Evolutionary conservation across 306 rosid species (phyloP).

Genomic region (Fragaria iinumae): DNA sequence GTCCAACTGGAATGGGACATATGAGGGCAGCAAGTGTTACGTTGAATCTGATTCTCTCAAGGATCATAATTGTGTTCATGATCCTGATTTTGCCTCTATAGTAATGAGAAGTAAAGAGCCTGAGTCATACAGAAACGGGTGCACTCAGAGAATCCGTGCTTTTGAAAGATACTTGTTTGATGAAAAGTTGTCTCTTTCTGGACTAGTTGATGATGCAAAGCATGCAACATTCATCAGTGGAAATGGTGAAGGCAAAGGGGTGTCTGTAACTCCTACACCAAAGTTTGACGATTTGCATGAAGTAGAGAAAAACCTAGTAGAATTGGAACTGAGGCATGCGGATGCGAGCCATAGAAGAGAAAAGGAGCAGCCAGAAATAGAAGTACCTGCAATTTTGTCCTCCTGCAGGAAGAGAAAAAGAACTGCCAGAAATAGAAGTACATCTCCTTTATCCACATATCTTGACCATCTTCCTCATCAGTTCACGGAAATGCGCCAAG

Average conservation of each 20-base stretch:
- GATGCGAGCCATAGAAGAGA: constrained; percentile 35
- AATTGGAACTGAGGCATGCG: constrained; percentile 29
- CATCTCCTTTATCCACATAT: constrained; percentile 26
- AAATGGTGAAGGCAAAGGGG: constrained; percentile 40
- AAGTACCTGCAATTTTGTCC: constrained; percentile 28
- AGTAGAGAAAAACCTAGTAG: constrained; percentile 37
- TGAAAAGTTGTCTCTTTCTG: constrained; percentile 47
- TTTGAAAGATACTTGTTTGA: constrained; percentile 59
- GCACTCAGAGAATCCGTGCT: constrained; percentile 86
- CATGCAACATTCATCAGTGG: constrained; percentile 36
- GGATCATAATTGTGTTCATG: constrained; percentile 43
- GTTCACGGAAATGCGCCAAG: constrained; percentile 35
- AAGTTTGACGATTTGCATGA: constrained; percentile 32
- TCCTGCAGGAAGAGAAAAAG: constrained; percentile 40
- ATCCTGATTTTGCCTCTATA: constrained; percentile 65
- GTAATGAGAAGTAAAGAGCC: constrained; percentile 70
- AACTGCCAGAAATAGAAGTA: constrained; percentile 22
- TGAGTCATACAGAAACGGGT: constrained; percentile 67
- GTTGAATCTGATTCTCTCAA: constrained; percentile 33
- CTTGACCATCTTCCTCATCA: constrained; percentile 17
- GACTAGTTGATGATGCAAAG: constrained; percentile 44
- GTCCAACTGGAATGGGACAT: constrained; percentile 34
- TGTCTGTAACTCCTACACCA: constrained; percentile 28
- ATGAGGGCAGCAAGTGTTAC: constrained; percentile 31
- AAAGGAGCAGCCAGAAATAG: constrained; percentile 31